These are phyloP conservation scores for Actinomortierella wolfii DNA, from an alignment of 371 early-diverging fungal species.

Conservation along the genomic window DNA sequence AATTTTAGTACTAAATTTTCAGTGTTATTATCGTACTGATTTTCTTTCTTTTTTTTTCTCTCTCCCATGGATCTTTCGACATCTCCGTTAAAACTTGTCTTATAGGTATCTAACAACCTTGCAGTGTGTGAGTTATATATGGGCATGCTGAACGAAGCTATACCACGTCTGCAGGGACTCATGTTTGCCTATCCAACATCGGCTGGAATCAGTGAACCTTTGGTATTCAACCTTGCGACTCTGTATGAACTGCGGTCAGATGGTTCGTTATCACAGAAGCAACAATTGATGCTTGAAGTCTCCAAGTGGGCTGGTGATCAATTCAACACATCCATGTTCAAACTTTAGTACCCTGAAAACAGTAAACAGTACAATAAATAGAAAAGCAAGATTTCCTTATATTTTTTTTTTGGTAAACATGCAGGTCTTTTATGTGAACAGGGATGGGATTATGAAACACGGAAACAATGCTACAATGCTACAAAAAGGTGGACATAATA, in stretches of 20 bases:
- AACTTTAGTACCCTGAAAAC: constrained; percentile 2
- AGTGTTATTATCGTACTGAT: background rate
- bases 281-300: constrained; percentile 56
- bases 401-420: background rate
- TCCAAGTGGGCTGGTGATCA: constrained; percentile 66
- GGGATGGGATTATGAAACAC: background rate
- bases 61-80: background rate
- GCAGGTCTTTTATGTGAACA: background rate
- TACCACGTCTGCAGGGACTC: constrained; percentile 30
- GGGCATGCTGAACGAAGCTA: constrained; percentile 53
- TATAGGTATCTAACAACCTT: constrained; percentile 56
- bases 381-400: background rate
- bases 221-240: constrained; percentile 63
- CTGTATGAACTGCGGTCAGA: constrained; percentile 64
- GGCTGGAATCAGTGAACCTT: constrained; percentile 59
- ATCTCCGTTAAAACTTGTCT: background rate
- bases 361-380: background rate
- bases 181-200: constrained; percentile 48
- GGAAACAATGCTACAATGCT: background rate
- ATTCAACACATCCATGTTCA: constrained; percentile 50
- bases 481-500: too few relatives aligned
- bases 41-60: background rate
- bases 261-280: constrained; percentile 53
- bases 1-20: background rate
- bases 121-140: constrained; percentile 64